Evolutionary conservation across 2,329 filamentous ascomycete genomes (phyloP).

Genomic region (Phialophora verrucosa): DNA sequence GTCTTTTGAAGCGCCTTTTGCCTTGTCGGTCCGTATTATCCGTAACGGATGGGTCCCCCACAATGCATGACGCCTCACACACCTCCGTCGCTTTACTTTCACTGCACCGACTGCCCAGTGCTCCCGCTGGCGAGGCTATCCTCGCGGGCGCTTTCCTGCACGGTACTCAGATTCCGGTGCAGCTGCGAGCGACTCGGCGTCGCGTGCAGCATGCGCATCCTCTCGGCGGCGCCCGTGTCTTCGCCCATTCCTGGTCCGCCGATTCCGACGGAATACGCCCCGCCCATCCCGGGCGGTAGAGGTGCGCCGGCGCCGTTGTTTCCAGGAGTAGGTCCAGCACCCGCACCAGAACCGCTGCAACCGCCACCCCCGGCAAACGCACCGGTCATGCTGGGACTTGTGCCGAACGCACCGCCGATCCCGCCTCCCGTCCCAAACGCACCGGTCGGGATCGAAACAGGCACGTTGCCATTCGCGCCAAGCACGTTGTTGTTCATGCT

Average conservation of each 20-base stretch:
- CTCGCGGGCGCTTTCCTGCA: slow-evolving; percentile 17
- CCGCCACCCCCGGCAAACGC: background rate
- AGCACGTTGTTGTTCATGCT: background rate
- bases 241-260: background rate
- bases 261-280: background rate
- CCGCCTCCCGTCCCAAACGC: background rate
- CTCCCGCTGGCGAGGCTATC: background rate
- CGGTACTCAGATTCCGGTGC: slow-evolving; percentile 14
- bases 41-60: too few species aligned
- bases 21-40: too few species aligned
- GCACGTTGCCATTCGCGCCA: background rate
- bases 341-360: background rate
- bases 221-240: background rate
- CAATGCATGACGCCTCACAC: too few species aligned
- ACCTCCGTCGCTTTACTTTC: background rate
- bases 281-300: background rate
- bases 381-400: background rate
- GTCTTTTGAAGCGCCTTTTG: too few species aligned
- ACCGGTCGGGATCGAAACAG: background rate
- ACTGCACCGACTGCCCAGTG: background rate
- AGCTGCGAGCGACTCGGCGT: slow-evolving; percentile 18
- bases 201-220: slow-evolving; percentile 10
- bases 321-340: background rate
- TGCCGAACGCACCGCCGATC: background rate
- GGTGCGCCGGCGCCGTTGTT: background rate